These are phyloP conservation scores for Vitis rupestris DNA, from an alignment of 164 flowering plant species.

Conservation along the genomic window DNA sequence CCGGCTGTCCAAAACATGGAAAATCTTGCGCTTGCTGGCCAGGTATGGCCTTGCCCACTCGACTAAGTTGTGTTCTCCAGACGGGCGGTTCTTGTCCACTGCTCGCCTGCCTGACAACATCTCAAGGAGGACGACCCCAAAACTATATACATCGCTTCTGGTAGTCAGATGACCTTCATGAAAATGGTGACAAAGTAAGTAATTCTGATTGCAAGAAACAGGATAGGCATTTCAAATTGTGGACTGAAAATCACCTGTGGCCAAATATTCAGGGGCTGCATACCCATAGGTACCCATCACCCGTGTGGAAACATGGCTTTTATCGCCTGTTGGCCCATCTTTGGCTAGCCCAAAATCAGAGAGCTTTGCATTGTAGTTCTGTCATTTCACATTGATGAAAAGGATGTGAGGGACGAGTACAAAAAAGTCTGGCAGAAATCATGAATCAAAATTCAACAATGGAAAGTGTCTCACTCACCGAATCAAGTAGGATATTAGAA, in stretches of 20 bases:
- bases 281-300: slow-evolving; percentile 92
- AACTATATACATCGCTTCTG: slow-evolving; percentile 84
- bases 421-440: neutral
- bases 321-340: slow-evolving; percentile 79
- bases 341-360: slow-evolving; percentile 92
- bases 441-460: neutral
- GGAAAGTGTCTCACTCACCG: slow-evolving; percentile 34
- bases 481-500: slow-evolving; percentile 72
- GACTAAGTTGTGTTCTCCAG: slow-evolving; percentile 71
- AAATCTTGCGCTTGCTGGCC: slow-evolving; percentile 54
- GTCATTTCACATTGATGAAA: slow-evolving; percentile 16
- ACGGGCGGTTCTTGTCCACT: slow-evolving; percentile 69
- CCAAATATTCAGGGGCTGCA: slow-evolving; percentile 88
- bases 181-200: slow-evolving; percentile 1
- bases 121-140: slow-evolving; percentile 84
- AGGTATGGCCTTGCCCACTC: slow-evolving; percentile 79
- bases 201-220: neutral
- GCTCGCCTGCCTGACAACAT: slow-evolving; percentile 68
- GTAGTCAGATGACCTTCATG: slow-evolving; percentile 69
- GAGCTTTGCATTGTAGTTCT: slow-evolving; percentile 75
- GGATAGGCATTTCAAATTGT: neutral
- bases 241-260: slow-evolving; percentile 58
- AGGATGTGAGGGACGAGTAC: neutral
- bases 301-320: slow-evolving; percentile 83
- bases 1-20: slow-evolving; percentile 61